phyloP scores from a whole-genome alignment of 331 rosid genomes.

The Pyracantha coccinea region DNA sequence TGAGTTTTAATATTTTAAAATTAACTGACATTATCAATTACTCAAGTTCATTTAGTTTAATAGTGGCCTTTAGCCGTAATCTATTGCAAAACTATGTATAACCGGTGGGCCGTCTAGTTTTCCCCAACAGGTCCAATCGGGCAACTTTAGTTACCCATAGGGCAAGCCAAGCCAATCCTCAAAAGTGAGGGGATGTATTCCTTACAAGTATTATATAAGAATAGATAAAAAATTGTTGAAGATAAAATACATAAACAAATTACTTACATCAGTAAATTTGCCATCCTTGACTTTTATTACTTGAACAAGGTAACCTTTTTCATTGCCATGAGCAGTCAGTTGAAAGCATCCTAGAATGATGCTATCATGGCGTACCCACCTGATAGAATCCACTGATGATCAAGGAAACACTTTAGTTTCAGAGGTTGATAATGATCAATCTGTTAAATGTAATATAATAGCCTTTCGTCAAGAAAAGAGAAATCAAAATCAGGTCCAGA shows the following conservation, averaged over 20 bases:
- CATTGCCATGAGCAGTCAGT: constrained; percentile 58
- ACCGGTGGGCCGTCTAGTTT: too few relatives aligned
- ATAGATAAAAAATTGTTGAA: neutral
- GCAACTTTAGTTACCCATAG: too few relatives aligned
- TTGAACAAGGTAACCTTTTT: constrained; percentile 74
- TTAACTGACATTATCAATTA: too few relatives aligned
- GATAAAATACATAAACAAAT: constrained; percentile 1
- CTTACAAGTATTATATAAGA: neutral
- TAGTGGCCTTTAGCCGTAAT: too few relatives aligned
- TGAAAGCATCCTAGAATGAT: constrained; percentile 83
- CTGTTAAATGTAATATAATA: neutral
- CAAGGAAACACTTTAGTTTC: constrained; percentile 24
- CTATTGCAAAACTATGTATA: too few relatives aligned
- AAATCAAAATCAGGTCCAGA: neutral
- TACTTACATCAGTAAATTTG: constrained; percentile 62
- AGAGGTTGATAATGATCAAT: constrained; percentile 9
- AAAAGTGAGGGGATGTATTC: neutral
- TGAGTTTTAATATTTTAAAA: too few relatives aligned
- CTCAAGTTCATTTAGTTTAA: too few relatives aligned
- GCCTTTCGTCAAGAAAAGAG: neutral
- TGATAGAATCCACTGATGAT: constrained; percentile 78
- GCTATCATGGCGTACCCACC: constrained; percentile 81
- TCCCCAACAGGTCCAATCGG: too few relatives aligned
- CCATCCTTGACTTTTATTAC: constrained; percentile 64
- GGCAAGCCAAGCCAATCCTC: too few relatives aligned